Evolutionary conservation across 495 filamentous ascomycete genomes (phyloP), one percentile per base, ranked within the genome.

Genomic region (Aspergillus sclerotioniger): DNA sequence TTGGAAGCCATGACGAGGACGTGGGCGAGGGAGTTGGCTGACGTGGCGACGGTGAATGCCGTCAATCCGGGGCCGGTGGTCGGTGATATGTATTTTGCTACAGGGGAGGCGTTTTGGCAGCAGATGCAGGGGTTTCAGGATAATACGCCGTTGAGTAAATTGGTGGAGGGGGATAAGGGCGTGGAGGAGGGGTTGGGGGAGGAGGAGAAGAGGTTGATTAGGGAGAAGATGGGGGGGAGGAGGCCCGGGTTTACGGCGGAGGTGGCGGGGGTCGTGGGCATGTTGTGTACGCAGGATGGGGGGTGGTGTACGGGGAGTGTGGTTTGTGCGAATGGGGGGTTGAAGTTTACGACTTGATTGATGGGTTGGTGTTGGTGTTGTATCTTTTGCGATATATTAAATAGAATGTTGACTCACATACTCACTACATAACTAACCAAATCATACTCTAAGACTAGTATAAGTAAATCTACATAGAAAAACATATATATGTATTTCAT

Each of bases 1-100:
- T 64, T 96, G 32, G 92, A 97, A 60, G 82, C 88, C n/a, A 94
- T 96, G 91, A 96, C 91, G 10, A 80, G 92, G 8, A 91, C 89
- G 2, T 97, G 92, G 92, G 77, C 86, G 0, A 80, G 90, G 17
- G 92, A 97, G 73, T 75, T 97, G 35, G 77, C 84, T 3, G 87
- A 94, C 68, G 76, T 84, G 8, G 82, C 80, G 0, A 97, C 92
- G 0, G 91, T 96, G 37, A 97, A 96, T 67, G 84, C 87, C 0
- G 78, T 97, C 37, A 97, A 96, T 73, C 92, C 92, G 0, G 92
- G 92, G 0, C 91, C 92, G 0, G 91, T 94, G 0, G 82, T 85
- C 49, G 91, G 90, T 6, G 90, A 92, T 55, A 94, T 89, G 87
- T 87, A 84, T 51, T 71, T 73, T n/a, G 64, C 63, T 15, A 80